Evolutionary conservation across 2,329 filamentous ascomycete species (phyloP).

Genomic region (Arthroderma sp.): DNA sequence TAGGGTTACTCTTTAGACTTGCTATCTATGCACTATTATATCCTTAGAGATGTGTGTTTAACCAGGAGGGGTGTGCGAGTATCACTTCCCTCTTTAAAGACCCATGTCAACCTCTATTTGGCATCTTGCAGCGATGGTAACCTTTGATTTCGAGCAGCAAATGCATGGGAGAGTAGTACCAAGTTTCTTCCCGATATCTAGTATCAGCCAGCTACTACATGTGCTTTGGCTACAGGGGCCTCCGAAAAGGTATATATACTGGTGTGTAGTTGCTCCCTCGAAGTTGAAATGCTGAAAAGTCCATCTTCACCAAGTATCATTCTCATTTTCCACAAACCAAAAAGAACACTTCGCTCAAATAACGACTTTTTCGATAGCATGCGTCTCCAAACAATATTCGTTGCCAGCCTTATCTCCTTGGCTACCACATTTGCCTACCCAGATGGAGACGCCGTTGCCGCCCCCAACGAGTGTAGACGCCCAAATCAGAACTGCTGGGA

Average conservation of each 20-base stretch:
- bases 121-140: not conserved
- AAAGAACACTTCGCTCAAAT: not conserved
- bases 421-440: conserved; percentile 2
- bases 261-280: not conserved
- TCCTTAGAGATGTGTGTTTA: no score
- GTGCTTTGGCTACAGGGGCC: no score
- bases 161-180: not conserved
- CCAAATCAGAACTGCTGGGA: conserved; percentile 11
- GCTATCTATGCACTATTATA: no score
- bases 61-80: no score
- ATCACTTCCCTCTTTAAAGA: no score
- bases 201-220: not conserved
- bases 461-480: conserved; percentile 2
- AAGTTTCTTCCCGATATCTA: not conserved
- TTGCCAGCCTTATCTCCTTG: conserved; percentile 5
- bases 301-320: not conserved
- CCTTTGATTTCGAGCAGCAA: not conserved
- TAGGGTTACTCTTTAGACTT: no score
- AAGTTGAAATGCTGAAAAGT: not conserved
- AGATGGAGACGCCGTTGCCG: not conserved
- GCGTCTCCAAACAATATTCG: conserved; percentile 3
- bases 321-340: not conserved
- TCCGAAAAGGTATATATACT: not conserved
- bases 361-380: not conserved
- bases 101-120: no score